Conservation (phyloP, 495 filamentous ascomycete species). For the Neurospora sp. region DNA sequence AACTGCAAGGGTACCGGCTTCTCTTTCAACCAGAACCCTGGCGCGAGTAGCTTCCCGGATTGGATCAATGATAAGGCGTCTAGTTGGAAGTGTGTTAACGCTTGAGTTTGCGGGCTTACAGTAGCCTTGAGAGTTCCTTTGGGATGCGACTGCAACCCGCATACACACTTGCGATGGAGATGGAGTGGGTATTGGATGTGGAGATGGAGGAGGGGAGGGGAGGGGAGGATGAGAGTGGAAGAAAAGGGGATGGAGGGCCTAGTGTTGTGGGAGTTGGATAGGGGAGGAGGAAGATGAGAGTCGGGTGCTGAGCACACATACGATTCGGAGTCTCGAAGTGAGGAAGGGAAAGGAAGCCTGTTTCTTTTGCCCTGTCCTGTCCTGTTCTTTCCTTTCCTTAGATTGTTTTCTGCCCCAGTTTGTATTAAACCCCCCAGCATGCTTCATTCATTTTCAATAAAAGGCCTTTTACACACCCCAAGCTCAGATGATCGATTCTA, state of each 20-base stretch:
- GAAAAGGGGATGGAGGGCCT: neutral
- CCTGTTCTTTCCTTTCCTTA: neutral
- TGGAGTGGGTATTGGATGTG: neutral
- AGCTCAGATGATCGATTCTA: rapidly evolving
- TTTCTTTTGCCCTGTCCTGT: neutral
- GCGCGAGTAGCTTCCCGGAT: neutral
- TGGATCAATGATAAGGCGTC: constrained; percentile 10
- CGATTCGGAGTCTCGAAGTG: neutral
- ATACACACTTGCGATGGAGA: neutral
- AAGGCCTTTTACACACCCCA: neutral
- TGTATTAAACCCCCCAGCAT: neutral
- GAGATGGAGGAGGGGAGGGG: neutral
- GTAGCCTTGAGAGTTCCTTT: no score
- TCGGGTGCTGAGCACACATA: neutral
- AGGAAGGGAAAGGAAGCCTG: neutral
- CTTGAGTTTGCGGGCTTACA: no score
- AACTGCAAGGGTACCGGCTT: constrained; percentile 10
- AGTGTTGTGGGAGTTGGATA: neutral
- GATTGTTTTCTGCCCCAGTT: neutral
- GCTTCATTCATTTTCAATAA: neutral
- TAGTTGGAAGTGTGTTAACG: constrained; percentile 17
- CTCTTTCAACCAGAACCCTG: neutral
- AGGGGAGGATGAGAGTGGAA: neutral
- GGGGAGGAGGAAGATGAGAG: neutral
- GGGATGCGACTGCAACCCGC: no score